Conservation (phyloP, 257 asterid species). For the Handroanthus guayacan region DNA sequence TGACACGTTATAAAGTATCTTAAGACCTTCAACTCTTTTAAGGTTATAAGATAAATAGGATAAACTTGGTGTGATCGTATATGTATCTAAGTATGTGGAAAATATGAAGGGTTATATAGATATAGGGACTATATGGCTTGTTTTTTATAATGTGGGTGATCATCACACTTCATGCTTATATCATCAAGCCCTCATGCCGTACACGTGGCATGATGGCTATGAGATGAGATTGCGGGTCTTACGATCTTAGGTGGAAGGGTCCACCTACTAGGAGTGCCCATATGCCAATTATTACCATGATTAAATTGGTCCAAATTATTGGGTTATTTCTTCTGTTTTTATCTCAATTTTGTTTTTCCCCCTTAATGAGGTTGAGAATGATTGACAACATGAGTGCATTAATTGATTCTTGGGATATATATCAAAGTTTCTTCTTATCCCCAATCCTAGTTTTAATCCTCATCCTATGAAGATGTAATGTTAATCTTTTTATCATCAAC, state of each 20-base stretch:
- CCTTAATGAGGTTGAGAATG: slow-evolving; percentile 33
- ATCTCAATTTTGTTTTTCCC: slow-evolving; percentile 23
- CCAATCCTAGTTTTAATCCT: not conserved
- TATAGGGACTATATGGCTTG: not conserved
- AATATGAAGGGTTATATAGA: too few species aligned
- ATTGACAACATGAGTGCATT: not conserved
- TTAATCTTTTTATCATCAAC: not conserved
- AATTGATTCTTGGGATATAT: not conserved
- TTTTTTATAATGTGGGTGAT: slow-evolving; percentile 27
- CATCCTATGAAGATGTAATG: not conserved
- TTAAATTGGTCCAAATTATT: slow-evolving; percentile 32
- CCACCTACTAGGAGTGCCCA: slow-evolving; percentile 44
- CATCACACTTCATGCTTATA: slow-evolving; percentile 60
- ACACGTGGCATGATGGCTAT: slow-evolving; percentile 44
- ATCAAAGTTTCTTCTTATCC: not conserved
- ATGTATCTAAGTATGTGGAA: too few species aligned
- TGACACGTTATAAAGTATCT: too few species aligned
- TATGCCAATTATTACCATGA: slow-evolving; percentile 45
- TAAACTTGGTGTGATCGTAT: too few species aligned
- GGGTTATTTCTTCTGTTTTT: slow-evolving; percentile 13
- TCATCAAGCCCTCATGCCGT: slow-evolving; percentile 47
- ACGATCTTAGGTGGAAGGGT: slow-evolving; percentile 38
- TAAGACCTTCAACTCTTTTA: too few species aligned
- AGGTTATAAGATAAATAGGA: too few species aligned
- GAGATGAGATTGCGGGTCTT: slow-evolving; percentile 37